Conservation (phyloP, 2,329 filamentous ascomycete species). For the Chaetomium strumarium region DNA sequence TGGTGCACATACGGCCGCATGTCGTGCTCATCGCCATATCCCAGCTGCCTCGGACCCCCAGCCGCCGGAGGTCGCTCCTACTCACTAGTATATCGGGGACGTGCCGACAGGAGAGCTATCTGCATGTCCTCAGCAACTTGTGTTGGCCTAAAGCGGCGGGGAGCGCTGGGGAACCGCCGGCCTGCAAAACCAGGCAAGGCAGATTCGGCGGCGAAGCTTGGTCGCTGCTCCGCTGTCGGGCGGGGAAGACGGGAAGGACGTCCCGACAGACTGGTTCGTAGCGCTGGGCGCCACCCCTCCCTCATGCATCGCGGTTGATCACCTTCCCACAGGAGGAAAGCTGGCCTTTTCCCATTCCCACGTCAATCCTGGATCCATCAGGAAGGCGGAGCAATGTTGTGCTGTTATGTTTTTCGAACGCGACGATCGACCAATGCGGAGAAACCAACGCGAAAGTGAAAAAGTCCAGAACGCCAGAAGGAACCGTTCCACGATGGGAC, state of each 20-base stretch:
- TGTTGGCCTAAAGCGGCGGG: too few species aligned
- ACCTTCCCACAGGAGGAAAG: not conserved
- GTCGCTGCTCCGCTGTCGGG: not conserved
- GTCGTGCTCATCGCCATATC: too few species aligned
- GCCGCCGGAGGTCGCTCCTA: too few species aligned
- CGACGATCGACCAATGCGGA: not conserved
- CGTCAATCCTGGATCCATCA: not conserved
- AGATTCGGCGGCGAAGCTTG: too few species aligned
- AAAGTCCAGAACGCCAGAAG: not conserved
- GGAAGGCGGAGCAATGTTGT: too few species aligned
- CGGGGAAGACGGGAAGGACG: constrained; percentile 12
- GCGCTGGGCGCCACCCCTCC: constrained; percentile 14
- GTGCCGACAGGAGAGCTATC: too few species aligned
- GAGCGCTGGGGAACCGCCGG: too few species aligned
- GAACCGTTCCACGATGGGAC: not conserved
- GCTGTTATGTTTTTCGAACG: not conserved
- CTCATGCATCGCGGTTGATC: not conserved
- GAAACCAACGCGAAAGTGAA: not conserved
- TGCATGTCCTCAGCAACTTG: too few species aligned
- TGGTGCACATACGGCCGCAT: too few species aligned
- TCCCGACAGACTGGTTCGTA: constrained; percentile 19
- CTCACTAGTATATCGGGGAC: too few species aligned
- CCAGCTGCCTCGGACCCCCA: too few species aligned
- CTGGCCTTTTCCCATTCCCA: not conserved
- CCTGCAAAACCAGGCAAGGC: too few species aligned